phyloP scores from a whole-genome alignment of 495 filamentous ascomycete species.

The Talaromyces wortmannii region DNA sequence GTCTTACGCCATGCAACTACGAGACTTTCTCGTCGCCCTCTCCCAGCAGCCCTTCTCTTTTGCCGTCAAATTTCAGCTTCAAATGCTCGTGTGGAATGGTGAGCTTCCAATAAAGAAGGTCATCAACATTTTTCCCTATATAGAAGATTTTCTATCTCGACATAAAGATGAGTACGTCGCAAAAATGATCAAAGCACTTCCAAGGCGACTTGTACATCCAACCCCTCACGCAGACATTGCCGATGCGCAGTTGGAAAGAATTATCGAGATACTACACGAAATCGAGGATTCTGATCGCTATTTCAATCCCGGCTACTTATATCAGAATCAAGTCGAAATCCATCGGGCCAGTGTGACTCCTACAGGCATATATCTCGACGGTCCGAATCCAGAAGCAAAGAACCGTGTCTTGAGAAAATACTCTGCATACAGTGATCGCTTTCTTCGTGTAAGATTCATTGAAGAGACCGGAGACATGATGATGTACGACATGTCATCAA shows the following conservation, averaged over 20 bases:
- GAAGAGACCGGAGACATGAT: conserved; percentile 68
- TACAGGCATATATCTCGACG: conserved; percentile 56
- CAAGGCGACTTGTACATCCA: conserved; percentile 1
- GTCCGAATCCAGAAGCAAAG: conserved; percentile 61
- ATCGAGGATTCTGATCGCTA: conserved; percentile 1
- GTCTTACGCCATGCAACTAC: not conserved
- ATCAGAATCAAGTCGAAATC: conserved; percentile 25
- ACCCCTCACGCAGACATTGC: conserved; percentile 3
- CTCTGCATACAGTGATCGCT: conserved; percentile 52
- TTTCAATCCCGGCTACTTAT: conserved; percentile 1
- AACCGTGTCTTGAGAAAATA: conserved; percentile 74
- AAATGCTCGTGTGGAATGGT: conserved; percentile 45
- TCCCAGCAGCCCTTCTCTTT: not conserved
- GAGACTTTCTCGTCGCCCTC: not conserved
- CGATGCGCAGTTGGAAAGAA: not conserved
- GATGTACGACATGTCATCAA: conserved; percentile 45
- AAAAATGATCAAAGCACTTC: conserved; percentile 1
- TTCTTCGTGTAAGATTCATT: conserved; percentile 62
- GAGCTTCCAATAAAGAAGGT: conserved; percentile 41
- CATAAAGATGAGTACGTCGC: not conserved
- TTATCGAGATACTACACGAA: not conserved
- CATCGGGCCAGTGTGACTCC: conserved; percentile 63
- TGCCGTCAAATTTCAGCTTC: conserved; percentile 36
- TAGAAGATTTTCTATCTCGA: conserved; percentile 8
- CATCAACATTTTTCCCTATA: conserved; percentile 22